phyloP scores from a whole-genome alignment of 768 basidiomycete genomes.

The Leucosporidium creatinivorum region DNA sequence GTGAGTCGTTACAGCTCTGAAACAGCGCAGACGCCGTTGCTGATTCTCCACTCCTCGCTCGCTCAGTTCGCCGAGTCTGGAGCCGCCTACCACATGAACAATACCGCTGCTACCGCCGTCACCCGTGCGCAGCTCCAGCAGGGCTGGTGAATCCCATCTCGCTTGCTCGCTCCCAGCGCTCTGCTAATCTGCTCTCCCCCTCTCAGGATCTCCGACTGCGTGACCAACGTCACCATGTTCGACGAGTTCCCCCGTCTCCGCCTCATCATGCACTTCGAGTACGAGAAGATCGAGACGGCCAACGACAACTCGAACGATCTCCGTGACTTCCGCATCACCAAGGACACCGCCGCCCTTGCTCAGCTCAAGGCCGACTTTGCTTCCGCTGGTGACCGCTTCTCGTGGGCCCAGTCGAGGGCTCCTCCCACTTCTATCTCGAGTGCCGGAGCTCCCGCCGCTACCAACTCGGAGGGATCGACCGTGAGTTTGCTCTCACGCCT shows the following conservation, averaged over 20 bases:
- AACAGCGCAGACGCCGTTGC: background rate
- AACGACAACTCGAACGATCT: slow-evolving; percentile 24
- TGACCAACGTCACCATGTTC: slow-evolving; percentile 33
- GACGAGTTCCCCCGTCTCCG: slow-evolving; percentile 36
- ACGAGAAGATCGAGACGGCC: slow-evolving; percentile 37
- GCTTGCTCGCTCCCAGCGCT: background rate
- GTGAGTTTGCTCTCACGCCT: too few species aligned
- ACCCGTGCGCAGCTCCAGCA: slow-evolving; percentile 18
- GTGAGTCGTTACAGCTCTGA: slow-evolving; percentile 3
- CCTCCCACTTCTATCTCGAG: slow-evolving; percentile 29
- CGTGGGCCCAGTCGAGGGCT: slow-evolving; percentile 31
- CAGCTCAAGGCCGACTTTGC: slow-evolving; percentile 29
- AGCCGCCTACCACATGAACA: slow-evolving; percentile 35
- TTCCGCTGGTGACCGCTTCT: slow-evolving; percentile 25
- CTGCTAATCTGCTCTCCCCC: background rate
- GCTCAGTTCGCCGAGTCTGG: slow-evolving; percentile 36
- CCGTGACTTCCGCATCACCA: slow-evolving; percentile 37
- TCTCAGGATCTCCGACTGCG: slow-evolving; percentile 34
- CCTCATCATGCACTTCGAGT: slow-evolving; percentile 40
- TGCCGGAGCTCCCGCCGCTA: slow-evolving; percentile 22
- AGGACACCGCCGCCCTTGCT: slow-evolving; percentile 30
- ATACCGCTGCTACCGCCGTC: slow-evolving; percentile 16
- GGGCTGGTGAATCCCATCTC: slow-evolving; percentile 24
- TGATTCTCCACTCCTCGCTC: background rate
- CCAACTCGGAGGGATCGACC: slow-evolving; percentile 26